Evolutionary conservation across 2,329 filamentous ascomycete genomes (phyloP), one percentile per base, ranked within the genome.

Genomic region (Metarhizium rileyi): DNA sequence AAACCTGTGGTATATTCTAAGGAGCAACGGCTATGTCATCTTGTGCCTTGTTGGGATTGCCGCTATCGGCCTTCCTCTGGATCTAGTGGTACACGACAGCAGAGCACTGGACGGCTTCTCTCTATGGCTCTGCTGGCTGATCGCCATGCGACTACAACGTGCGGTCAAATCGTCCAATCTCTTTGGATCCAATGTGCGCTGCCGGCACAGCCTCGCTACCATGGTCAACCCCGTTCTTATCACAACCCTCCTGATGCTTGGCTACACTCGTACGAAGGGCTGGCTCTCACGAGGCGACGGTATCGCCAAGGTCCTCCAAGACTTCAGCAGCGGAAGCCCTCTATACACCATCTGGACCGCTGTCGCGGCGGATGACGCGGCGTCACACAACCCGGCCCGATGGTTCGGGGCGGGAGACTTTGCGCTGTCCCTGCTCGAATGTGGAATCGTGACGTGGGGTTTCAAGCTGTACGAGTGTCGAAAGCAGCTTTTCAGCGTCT

Each of bases 401-500:
- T 67, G 65, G 62, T 69, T 71, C 47, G 73, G 72, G 2, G 74
- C 74, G 0, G 75, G 75, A 8, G 74, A 77, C 52, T 59, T 70
- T 3, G 74, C 75, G 0, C 63, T 71, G 1, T 71, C 73, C 0
- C 58, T 77, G 3, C 71, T 78, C 3, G 72, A 77, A 56, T 68
- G 71, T 3, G 75, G 74, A 10, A 74, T 78, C 23, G 65, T 77
- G 3, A 65, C 70, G 3, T 78, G 75, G 75, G 75, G 75, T 0
- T 70, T 78, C 54, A 78, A 77, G 59, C 64, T 78, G 3, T 75
- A 71, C 55, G 73, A 76, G 53, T 75, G 72, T 59, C 71, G 73
- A 4, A 53, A 55, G 2, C 71, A 73, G 46, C 63, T 78, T 1
- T 65, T 72, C 43, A 75, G 71, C 22, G 55, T 64, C 1, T 67